These are phyloP conservation scores for Lachancea nothofagi DNA, from an alignment of 805 yeast genomes.

Conservation along the genomic window DNA sequence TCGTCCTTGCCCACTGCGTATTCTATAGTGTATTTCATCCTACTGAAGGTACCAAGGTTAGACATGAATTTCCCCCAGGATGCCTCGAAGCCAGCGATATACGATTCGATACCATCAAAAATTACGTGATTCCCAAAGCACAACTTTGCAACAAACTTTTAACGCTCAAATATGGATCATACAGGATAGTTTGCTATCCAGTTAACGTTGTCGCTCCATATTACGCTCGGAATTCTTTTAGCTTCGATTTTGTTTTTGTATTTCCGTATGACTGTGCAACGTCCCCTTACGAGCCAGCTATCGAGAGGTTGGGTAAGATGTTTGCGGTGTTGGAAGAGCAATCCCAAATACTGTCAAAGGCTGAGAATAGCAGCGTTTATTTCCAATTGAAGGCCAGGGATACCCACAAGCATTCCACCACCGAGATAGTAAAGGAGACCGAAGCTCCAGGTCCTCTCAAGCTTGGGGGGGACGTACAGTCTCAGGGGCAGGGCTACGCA, in stretches of 20 bases:
- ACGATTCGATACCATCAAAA: conserved; percentile 80
- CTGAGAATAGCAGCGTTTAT: conserved; percentile 40
- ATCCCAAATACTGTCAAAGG: conserved; percentile 60
- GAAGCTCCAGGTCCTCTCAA: conserved; percentile 1
- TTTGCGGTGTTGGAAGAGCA: conserved; percentile 89
- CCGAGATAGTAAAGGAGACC: not conserved
- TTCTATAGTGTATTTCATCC: conserved; percentile 94
- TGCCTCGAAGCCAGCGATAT: conserved; percentile 38
- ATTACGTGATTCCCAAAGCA: conserved; percentile 91
- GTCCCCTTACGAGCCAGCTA: conserved; percentile 80
- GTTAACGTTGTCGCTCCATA: conserved; percentile 68
- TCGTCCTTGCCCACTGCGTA: conserved; percentile 81
- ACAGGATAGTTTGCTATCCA: conserved; percentile 80
- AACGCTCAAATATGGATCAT: conserved; percentile 63
- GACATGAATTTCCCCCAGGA: conserved; percentile 84
- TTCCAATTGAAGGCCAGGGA: conserved; percentile 25
- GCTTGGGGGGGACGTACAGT: not conserved
- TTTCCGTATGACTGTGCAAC: conserved; percentile 78
- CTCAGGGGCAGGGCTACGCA: conserved; percentile 7
- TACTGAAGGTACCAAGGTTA: conserved; percentile 88
- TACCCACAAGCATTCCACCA: conserved; percentile 4
- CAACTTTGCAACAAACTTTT: conserved; percentile 79
- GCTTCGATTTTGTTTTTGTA: conserved; percentile 88
- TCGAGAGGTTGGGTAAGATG: conserved; percentile 80
- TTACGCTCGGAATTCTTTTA: conserved; percentile 88